These are phyloP conservation scores for Crithidia acanthocephali DNA, from an alignment of 208 protist species.

Conservation along the genomic window DNA sequence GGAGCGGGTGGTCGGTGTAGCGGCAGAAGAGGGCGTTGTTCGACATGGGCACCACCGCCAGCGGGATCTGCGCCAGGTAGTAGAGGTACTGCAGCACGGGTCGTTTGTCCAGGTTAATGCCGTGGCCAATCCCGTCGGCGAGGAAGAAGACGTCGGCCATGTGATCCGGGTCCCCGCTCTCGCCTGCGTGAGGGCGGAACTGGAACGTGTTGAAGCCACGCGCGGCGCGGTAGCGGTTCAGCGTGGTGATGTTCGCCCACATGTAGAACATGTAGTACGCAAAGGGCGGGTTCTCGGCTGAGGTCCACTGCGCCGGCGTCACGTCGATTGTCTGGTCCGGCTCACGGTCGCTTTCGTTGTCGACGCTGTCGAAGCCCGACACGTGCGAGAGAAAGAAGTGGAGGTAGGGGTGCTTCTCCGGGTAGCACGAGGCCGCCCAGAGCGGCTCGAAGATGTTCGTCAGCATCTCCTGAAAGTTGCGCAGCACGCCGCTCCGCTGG, in stretches of 20 bases:
- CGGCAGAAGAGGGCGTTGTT: constrained; percentile 99
- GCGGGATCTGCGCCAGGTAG: constrained; percentile 97
- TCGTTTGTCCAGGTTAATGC: constrained; percentile 94
- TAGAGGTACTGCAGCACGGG: constrained; percentile 98
- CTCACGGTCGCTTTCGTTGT: constrained; percentile 96
- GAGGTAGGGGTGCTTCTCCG: constrained; percentile 91
- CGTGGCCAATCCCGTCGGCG: constrained; percentile 95
- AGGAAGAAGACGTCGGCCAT: constrained; percentile 90
- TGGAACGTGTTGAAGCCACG: constrained; percentile 92
- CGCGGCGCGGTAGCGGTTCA: constrained; percentile 94
- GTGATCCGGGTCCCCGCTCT: constrained; percentile 92
- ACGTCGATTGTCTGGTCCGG: constrained; percentile 44
- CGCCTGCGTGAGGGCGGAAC: constrained; percentile 97
- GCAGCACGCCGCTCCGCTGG: constrained; percentile 55
- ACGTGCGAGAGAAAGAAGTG: constrained; percentile 95
- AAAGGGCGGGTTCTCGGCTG: constrained; percentile 79
- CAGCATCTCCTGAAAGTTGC: constrained; percentile 95
- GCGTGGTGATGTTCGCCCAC: constrained; percentile 96
- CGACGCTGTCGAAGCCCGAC: constrained; percentile 96
- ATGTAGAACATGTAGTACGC: constrained; percentile 97
- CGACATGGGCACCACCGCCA: constrained; percentile 97
- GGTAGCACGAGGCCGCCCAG: constrained; percentile 96
- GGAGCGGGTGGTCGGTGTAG: constrained; percentile 96
- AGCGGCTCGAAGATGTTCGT: constrained; percentile 97
- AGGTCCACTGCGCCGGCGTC: constrained; percentile 54